Evolutionary conservation across 306 rosid genomes (phyloP), one percentile per base, ranked within the genome.

Genomic region (Cicer chorassanicum): DNA sequence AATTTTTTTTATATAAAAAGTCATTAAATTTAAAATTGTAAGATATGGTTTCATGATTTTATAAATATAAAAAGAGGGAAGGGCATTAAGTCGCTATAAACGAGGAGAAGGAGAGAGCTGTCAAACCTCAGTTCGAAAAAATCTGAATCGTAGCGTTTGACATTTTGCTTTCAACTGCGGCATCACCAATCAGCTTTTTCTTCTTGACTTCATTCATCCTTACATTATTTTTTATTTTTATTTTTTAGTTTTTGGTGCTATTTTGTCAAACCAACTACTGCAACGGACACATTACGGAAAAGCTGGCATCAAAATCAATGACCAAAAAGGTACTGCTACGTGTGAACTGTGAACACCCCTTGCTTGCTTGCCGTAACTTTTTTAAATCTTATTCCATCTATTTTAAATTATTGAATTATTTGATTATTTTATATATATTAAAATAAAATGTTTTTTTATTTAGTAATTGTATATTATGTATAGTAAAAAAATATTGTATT

Each of bases 91-190:
- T 56, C 1, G 4, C 18, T 60, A 60, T 7, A 60, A 60, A 82
- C 88, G 81, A 86, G 85, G 88, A 72, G 81, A 71, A 60, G 10
- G 40, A 19, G 53, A 68, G 73, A 66, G 89, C 87, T 88, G 87
- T 82, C 95, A 78, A 86, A 83, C 75, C 81, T 73, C 78, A 60
- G 86, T 81, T 83, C 85, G 81, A 77, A 75, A 82, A 85, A 86
- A 75, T 60, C 39, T 75, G 82, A 84, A 80, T 70, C 83, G 79
- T 87, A 80, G 97, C 4, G 91, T 89, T 89, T 93, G 98, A 90
- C 98, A 89, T 93, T 87, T 93, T 93, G 95, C 98, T 89, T 87
- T 84, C 87, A 84, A 78, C 87, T 81, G 80, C 77, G 78, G 80
- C 84, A 74, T 86, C 87, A 65, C 7, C 80, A 34, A 43, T 43